Percentiles rank a stretch among this genome's conserved stretches.
phyloP scores from a whole-genome alignment of 2,329 filamentous ascomycete genomes.

The Xylaria polymorpha region DNA sequence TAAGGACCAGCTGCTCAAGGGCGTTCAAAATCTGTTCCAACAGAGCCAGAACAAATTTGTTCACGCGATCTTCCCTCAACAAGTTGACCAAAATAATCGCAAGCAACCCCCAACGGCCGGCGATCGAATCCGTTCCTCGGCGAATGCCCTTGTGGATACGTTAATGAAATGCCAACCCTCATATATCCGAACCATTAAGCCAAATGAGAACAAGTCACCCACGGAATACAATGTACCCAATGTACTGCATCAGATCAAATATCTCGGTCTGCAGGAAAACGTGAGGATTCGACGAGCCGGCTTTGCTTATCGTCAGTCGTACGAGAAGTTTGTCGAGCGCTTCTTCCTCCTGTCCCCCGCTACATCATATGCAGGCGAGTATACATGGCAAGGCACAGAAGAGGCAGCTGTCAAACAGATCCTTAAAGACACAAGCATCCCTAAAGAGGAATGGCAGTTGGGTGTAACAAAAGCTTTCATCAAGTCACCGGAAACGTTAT shows the following conservation, averaged over 20 bases:
- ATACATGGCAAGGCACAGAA: slow-evolving; percentile 91
- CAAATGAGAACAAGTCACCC: slow-evolving; percentile 98
- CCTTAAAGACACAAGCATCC: slow-evolving; percentile 95
- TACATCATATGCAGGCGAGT: slow-evolving; percentile 95
- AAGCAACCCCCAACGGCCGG: slow-evolving; percentile 93
- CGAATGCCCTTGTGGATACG: slow-evolving; percentile 93
- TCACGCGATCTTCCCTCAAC: slow-evolving; percentile 87
- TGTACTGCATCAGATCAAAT: slow-evolving; percentile 98
- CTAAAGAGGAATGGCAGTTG: slow-evolving; percentile 95
- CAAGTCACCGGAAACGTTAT: slow-evolving; percentile 96
- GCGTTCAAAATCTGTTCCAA: slow-evolving; percentile 86
- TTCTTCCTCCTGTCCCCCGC: slow-evolving; percentile 96
- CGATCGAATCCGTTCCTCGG: slow-evolving; percentile 94
- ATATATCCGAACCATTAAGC: slow-evolving; percentile 99
- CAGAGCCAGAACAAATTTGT: slow-evolving; percentile 87
- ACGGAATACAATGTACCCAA: slow-evolving; percentile 92
- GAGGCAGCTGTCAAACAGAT: slow-evolving; percentile 92
- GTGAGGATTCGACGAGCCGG: slow-evolving; percentile 95
- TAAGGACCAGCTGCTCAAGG: slow-evolving; percentile 96
- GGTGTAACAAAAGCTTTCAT: slow-evolving; percentile 98
- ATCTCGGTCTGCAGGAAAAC: slow-evolving; percentile 98
- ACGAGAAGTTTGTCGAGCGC: slow-evolving; percentile 97
- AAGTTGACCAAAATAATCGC: slow-evolving; percentile 96
- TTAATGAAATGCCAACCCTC: slow-evolving; percentile 97
- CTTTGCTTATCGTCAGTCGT: slow-evolving; percentile 96